These are phyloP conservation scores for Spatholobus suberectus DNA, from an alignment of 306 rosid genomes.

Conservation along the genomic window DNA sequence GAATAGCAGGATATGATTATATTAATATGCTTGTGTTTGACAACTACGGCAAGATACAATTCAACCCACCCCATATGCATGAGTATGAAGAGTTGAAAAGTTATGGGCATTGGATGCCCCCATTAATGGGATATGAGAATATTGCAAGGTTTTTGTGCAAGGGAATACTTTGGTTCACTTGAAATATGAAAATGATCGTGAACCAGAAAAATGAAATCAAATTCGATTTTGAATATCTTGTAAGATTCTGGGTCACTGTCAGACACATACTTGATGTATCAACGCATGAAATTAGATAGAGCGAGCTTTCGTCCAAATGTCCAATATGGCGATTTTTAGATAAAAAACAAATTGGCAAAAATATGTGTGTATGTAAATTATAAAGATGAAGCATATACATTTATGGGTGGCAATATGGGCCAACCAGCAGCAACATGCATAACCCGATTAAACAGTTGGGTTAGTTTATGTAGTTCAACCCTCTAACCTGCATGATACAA, in stretches of 20 bases:
- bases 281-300: slow-evolving; percentile 23
- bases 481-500: too few species aligned
- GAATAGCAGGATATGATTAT: neutral
- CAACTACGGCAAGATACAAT: neutral
- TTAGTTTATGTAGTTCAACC: too few species aligned
- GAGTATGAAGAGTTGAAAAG: neutral
- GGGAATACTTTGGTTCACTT: slow-evolving; percentile 39
- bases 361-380: neutral
- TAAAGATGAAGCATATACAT: slow-evolving; percentile 25
- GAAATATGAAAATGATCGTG: slow-evolving; percentile 22
- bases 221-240: slow-evolving; percentile 46
- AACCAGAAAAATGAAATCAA: slow-evolving; percentile 44
- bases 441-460: too few species aligned
- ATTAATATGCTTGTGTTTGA: neutral
- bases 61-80: slow-evolving; percentile 5
- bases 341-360: slow-evolving; percentile 15
- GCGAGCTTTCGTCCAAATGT: neutral
- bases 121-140: slow-evolving; percentile 39
- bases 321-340: neutral
- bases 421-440: too few species aligned
- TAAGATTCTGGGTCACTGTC: slow-evolving; percentile 47
- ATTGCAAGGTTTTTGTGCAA: slow-evolving; percentile 20
- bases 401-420: too few species aligned
- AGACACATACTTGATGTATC: slow-evolving; percentile 27
- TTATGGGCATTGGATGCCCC: slow-evolving; percentile 40